Evolutionary conservation across 2,329 filamentous ascomycete genomes (phyloP).

Genomic region (Nannizziopsis barbatae): DNA sequence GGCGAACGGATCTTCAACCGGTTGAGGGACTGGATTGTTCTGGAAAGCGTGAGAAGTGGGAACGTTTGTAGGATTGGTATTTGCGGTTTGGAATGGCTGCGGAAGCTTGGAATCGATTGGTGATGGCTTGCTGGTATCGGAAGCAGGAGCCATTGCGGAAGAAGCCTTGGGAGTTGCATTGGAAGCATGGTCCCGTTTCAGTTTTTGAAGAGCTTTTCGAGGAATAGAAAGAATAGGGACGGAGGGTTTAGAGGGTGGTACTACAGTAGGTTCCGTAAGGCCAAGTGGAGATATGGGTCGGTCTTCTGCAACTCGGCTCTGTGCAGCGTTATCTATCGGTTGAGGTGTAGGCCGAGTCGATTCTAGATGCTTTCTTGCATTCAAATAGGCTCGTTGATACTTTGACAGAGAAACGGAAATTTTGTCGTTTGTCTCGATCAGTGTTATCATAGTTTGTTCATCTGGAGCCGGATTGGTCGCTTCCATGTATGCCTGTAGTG

Average conservation of each 20-base stretch:
- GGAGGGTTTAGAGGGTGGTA: slow-evolving; percentile 5
- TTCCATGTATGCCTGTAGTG: slow-evolving; percentile 76
- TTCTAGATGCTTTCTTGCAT: slow-evolving; percentile 39
- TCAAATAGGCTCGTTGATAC: slow-evolving; percentile 66
- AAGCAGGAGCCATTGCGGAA: background rate
- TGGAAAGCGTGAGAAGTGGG: slow-evolving; percentile 7
- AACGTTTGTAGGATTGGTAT: background rate
- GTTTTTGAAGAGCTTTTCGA: slow-evolving; percentile 10
- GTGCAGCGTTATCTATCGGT: background rate
- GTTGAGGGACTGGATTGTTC: slow-evolving; percentile 31
- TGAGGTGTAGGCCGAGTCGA: slow-evolving; percentile 1
- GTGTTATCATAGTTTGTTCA: slow-evolving; percentile 81
- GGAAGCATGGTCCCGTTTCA: background rate
- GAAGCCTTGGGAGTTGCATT: background rate
- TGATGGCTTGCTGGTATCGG: slow-evolving; percentile 1
- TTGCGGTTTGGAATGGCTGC: background rate
- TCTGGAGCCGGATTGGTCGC: slow-evolving; percentile 70
- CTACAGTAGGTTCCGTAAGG: background rate
- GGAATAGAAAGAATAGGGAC: slow-evolving; percentile 14
- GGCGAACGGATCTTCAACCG: slow-evolving; percentile 34
- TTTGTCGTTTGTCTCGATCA: slow-evolving; percentile 92
- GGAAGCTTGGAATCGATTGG: background rate
- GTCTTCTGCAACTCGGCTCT: background rate
- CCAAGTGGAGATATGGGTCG: background rate
- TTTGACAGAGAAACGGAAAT: slow-evolving; percentile 70